A percentile compares a stretch with the other conserved stretches of the same genome.
phyloP scores from a whole-genome alignment of 1,284 basidiomycete genomes.

The Cystobasidium pallidum region DNA sequence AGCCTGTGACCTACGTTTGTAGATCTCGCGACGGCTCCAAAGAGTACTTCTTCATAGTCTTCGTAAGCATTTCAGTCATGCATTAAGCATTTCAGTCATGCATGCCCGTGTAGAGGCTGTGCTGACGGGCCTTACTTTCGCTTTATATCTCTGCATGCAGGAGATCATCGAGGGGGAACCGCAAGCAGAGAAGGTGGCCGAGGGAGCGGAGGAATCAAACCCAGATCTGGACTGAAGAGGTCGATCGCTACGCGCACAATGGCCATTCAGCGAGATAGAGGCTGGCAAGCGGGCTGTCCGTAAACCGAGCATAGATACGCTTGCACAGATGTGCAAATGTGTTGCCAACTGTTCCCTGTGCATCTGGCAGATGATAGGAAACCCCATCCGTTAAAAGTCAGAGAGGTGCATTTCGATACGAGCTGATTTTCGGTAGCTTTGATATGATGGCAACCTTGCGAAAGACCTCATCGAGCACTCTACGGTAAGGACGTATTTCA shows the following conservation, averaged over 20 bases:
- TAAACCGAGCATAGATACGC: too few relatives aligned
- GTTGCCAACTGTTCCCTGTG: too few relatives aligned
- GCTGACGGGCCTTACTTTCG: background rate
- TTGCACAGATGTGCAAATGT: too few relatives aligned
- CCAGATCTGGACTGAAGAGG: background rate
- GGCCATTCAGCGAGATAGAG: too few relatives aligned
- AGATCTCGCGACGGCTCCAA: constrained; percentile 10
- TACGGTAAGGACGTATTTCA: background rate
- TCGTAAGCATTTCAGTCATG: too few relatives aligned
- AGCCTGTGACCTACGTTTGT: constrained; percentile 45
- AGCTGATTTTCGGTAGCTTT: constrained; percentile 19
- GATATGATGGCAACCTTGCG: constrained; percentile 20
- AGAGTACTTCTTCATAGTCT: constrained; percentile 43
- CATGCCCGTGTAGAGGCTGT: background rate
- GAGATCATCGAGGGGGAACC: constrained; percentile 12
- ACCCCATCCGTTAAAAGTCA: too few relatives aligned
- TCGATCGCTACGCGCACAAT: too few relatives aligned
- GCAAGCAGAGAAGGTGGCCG: background rate
- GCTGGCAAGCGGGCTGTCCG: too few relatives aligned
- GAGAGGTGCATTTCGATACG: constrained; percentile 7
- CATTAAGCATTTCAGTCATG: too few relatives aligned
- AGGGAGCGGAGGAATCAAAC: constrained; percentile 10
- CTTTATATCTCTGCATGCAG: background rate
- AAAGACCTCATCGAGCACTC: constrained; percentile 14
- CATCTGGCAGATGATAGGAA: too few relatives aligned